Conservation (phyloP, 495 filamentous ascomycete genomes). For the Aspergillus baeticus region DNA sequence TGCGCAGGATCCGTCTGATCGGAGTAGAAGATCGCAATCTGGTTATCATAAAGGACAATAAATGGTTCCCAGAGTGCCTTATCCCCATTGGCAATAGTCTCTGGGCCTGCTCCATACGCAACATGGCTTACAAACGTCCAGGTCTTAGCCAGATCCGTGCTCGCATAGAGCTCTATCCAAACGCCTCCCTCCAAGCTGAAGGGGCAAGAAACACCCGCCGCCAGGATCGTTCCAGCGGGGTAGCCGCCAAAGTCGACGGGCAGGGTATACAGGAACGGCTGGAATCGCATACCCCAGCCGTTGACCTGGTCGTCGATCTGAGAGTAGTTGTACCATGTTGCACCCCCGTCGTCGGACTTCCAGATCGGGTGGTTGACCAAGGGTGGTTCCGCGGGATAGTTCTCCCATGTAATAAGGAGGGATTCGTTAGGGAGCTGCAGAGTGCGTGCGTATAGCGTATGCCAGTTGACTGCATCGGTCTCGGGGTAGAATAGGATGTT, state of each 20-base stretch:
- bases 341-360: constrained; percentile 2
- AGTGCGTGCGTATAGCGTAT: constrained; percentile 12
- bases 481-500: constrained; percentile 1
- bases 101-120: too few relatives aligned
- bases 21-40: constrained; percentile 7
- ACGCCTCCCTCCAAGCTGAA: too few relatives aligned
- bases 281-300: constrained; percentile 6
- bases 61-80: not conserved
- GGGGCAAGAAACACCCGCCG: too few relatives aligned
- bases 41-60: not conserved
- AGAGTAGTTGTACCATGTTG: constrained; percentile 9
- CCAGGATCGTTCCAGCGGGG: not conserved
- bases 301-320: not conserved
- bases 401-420: constrained; percentile 50
- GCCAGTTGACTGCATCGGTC: not conserved
- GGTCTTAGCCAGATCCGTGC: too few relatives aligned
- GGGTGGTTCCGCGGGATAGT: constrained; percentile 52
- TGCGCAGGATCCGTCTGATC: constrained; percentile 4
- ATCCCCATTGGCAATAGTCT: too few relatives aligned
- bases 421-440: constrained; percentile 16
- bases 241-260: not conserved
- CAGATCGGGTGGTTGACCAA: constrained; percentile 32
- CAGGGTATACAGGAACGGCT: constrained; percentile 2
- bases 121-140: too few relatives aligned
- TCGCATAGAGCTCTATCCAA: too few relatives aligned